phyloP scores from a whole-genome alignment of 2,329 filamentous ascomycete species.

The Fusarium falciforme region DNA sequence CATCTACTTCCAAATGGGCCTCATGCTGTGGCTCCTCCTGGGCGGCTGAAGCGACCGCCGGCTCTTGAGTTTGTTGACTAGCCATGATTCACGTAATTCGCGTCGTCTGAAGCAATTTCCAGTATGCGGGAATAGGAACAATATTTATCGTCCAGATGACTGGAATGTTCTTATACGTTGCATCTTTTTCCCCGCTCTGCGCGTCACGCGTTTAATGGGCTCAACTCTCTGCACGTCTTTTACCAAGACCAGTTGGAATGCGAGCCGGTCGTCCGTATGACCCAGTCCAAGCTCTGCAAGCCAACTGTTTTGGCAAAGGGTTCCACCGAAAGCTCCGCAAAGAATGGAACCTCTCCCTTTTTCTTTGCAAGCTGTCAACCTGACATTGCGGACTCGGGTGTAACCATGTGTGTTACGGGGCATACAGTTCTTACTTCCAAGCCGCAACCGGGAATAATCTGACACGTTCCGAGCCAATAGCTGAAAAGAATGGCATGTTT shows the following conservation, averaged over 20 bases:
- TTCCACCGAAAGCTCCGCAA: not conserved
- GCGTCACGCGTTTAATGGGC: not conserved
- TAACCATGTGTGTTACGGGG: not conserved
- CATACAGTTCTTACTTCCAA: not conserved
- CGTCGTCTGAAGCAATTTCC: not conserved
- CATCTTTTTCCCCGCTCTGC: not conserved
- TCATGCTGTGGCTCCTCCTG: not conserved
- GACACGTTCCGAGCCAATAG: not conserved
- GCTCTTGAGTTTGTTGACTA: not conserved
- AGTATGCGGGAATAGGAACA: not conserved
- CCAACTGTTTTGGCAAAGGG: not conserved
- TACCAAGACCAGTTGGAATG: not conserved
- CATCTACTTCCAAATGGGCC: not conserved
- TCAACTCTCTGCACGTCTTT: not conserved
- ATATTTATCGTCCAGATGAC: not conserved
- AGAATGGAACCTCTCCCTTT: not conserved
- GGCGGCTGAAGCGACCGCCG: not conserved
- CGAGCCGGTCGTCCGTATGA: not conserved
- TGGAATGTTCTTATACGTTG: not conserved
- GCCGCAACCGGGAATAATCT: not conserved
- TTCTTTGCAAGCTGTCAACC: not conserved
- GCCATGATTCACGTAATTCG: not conserved
- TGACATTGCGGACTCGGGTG: not conserved
- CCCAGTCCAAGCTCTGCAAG: not conserved
- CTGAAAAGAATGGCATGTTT: not conserved